phyloP scores from a whole-genome alignment of 106 monocot genomes.

The Alisma plantagoaquatica region DNA sequence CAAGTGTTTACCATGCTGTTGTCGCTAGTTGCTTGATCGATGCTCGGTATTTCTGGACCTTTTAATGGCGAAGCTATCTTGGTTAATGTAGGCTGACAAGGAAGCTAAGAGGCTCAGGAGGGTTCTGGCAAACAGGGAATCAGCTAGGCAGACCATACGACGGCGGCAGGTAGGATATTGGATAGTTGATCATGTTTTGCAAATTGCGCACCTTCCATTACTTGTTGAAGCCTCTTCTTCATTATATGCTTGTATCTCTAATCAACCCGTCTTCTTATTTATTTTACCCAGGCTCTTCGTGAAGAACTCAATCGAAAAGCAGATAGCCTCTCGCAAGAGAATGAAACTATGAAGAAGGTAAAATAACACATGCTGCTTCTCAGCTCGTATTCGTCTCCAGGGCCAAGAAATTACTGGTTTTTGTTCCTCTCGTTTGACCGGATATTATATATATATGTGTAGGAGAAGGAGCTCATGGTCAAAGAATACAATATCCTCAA shows the following conservation, averaged over 20 bases:
- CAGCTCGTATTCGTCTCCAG: background rate
- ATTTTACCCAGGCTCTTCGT: constrained; percentile 36
- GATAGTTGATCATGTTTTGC: background rate
- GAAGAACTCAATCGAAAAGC: constrained; percentile 63
- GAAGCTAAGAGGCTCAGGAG: constrained; percentile 63
- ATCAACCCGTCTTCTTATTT: background rate
- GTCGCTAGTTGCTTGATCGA: constrained; percentile 3
- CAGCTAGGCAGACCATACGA: constrained; percentile 84
- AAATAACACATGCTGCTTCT: background rate
- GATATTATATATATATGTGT: background rate
- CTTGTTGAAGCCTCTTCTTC: background rate
- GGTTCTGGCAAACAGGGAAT: constrained; percentile 82
- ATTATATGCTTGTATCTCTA: background rate
- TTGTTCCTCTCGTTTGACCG: background rate
- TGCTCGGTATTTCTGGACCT: too few species aligned
- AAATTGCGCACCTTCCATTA: background rate
- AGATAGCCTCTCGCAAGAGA: constrained; percentile 47
- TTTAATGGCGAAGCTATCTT: too few species aligned
- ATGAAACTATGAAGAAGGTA: constrained; percentile 66
- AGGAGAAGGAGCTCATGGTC: constrained; percentile 58
- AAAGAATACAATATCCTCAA: constrained; percentile 47
- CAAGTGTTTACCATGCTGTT: background rate
- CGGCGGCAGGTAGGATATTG: constrained; percentile 54
- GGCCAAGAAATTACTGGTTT: background rate
- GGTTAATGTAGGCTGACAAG: constrained; percentile 53